Conservation (phyloP, 305 asterid genomes). For the Monarda citriodora region DNA sequence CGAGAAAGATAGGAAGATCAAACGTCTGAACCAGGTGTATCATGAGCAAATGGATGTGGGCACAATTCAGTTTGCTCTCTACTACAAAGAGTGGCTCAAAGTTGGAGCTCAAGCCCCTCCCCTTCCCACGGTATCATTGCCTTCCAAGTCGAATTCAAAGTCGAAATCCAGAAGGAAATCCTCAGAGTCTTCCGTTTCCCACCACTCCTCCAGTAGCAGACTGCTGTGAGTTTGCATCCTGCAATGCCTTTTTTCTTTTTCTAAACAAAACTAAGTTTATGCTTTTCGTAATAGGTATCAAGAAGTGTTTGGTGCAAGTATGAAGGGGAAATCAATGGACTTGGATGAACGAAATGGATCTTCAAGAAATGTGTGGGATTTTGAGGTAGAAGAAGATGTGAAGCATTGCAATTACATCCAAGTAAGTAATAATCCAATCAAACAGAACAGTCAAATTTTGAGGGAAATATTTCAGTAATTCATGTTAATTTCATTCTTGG, state of each 20-base stretch:
- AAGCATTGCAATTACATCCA: conserved; percentile 31
- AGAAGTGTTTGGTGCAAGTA: conserved; percentile 60
- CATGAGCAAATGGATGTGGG: conserved; percentile 67
- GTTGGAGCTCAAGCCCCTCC: conserved; percentile 68
- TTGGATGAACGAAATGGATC: conserved; percentile 23
- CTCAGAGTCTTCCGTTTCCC: conserved; percentile 41
- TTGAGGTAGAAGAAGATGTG: conserved; percentile 37
- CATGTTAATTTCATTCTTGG: conserved; percentile 6
- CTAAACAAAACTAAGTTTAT: not conserved
- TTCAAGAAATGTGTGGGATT: conserved; percentile 33
- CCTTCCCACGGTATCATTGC: conserved; percentile 68
- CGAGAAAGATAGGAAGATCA: conserved; percentile 38
- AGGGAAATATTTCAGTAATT: not conserved
- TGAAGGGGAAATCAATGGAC: conserved; percentile 43
- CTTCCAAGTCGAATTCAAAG: conserved; percentile 36
- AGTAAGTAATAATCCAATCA: conserved; percentile 36
- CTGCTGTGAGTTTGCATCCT: conserved; percentile 53
- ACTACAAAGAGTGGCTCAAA: conserved; percentile 83
- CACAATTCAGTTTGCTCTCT: conserved; percentile 59
- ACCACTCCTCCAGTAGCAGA: conserved; percentile 35
- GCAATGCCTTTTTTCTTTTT: not conserved
- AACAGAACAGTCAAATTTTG: not conserved
- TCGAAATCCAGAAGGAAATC: conserved; percentile 51
- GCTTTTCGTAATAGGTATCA: conserved; percentile 36
- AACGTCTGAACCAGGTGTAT: conserved; percentile 47